Conservation (phyloP, 352 stramenopile species). For the Blastocystis sp. region DNA sequence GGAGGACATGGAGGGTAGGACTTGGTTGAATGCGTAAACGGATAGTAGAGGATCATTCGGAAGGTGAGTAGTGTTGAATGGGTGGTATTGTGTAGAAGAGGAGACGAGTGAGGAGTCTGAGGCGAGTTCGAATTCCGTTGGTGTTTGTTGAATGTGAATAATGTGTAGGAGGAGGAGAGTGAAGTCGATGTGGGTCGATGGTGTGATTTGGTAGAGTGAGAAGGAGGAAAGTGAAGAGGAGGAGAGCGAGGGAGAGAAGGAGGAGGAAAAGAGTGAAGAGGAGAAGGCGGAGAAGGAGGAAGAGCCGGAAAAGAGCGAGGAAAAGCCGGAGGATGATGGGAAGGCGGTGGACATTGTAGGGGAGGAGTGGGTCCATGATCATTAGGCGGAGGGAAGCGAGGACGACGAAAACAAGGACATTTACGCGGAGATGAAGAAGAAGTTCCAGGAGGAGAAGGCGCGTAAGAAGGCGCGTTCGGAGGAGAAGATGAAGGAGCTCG, state of each 20-base stretch:
- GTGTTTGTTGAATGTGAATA: not conserved
- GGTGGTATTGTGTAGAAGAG: too few relatives aligned
- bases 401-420: not conserved
- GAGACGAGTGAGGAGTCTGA: too few relatives aligned
- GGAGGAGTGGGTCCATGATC: not conserved
- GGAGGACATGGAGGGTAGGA: not conserved
- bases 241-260: not conserved
- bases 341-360: not conserved
- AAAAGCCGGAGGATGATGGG: not conserved
- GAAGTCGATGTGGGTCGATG: not conserved
- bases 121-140: not conserved
- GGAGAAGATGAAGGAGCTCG: not conserved
- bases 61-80: too few relatives aligned
- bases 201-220: not conserved
- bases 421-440: not conserved
- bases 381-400: not conserved
- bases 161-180: not conserved
- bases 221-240: conserved; percentile 3
- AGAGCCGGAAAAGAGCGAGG: not conserved
- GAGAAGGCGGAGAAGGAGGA: not conserved
- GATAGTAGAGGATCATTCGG: not conserved
- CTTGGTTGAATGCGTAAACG: not conserved
- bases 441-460: not conserved
- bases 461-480: not conserved
- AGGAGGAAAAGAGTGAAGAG: not conserved